phyloP scores from a whole-genome alignment of 2,329 filamentous ascomycete species.

The Leptoxyphium fumago region DNA sequence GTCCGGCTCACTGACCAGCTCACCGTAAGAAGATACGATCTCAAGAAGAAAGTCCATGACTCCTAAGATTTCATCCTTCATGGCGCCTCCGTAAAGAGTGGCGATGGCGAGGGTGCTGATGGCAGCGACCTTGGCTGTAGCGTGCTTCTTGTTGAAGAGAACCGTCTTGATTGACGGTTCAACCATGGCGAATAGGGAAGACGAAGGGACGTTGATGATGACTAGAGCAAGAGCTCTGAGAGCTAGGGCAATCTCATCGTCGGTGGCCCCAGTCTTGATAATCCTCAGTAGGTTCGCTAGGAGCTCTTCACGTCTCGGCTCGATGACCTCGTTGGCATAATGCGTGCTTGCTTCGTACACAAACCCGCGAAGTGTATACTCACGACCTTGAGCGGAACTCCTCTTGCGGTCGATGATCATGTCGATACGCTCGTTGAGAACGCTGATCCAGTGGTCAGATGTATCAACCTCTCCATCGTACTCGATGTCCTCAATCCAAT shows the following conservation, averaged over 20 bases:
- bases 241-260: conserved; percentile 54
- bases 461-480: conserved; percentile 39
- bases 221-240: conserved; percentile 59
- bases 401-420: conserved; percentile 66
- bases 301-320: conserved; percentile 44
- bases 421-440: conserved; percentile 51
- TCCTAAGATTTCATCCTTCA: conserved; percentile 50
- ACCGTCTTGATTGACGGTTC: conserved; percentile 43
- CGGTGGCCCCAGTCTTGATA: conserved; percentile 52
- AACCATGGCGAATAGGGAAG: conserved; percentile 50
- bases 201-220: conserved; percentile 49
- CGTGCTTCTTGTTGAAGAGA: conserved; percentile 52
- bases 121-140: conserved; percentile 50
- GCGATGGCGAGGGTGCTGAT: conserved; percentile 62
- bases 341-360: conserved; percentile 36
- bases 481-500: conserved; percentile 45
- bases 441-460: conserved; percentile 43
- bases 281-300: conserved; percentile 52
- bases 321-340: conserved; percentile 49
- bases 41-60: conserved; percentile 63
- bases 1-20: conserved; percentile 55
- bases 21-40: conserved; percentile 66
- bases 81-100: conserved; percentile 61
- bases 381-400: conserved; percentile 56
- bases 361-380: conserved; percentile 46